These are phyloP conservation scores for Eucalyptus polybractea DNA, from an alignment of 345 rosid species.

Conservation along the genomic window DNA sequence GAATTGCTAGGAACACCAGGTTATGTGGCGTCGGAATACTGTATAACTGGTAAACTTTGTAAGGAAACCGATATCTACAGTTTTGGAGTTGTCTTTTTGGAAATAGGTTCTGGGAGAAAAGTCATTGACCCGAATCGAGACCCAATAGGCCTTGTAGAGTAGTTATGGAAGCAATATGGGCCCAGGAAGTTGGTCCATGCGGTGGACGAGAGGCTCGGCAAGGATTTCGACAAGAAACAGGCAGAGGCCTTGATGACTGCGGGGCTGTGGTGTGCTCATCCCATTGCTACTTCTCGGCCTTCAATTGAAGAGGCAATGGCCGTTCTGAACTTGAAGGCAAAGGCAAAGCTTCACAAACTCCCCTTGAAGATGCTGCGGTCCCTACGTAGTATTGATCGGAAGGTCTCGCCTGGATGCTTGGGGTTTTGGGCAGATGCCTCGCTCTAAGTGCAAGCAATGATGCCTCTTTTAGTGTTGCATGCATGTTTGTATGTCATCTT, in stretches of 20 bases:
- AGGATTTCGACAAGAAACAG: background rate
- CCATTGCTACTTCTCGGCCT: background rate
- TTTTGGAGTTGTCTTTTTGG: background rate
- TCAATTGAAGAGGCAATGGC: background rate
- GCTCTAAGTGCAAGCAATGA: no score
- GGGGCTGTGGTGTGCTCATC: background rate
- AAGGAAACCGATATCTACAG: background rate
- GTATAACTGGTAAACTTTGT: background rate
- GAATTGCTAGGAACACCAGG: background rate
- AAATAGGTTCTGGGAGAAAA: background rate
- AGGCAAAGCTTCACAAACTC: background rate
- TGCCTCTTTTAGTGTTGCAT: no score
- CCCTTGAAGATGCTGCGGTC: background rate
- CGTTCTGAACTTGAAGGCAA: background rate
- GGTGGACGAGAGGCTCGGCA: background rate
- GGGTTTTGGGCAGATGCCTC: background rate
- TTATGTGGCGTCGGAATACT: background rate
- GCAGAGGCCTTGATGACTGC: background rate
- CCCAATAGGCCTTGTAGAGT: background rate
- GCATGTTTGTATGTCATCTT: conserved; percentile 21
- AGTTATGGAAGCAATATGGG: background rate
- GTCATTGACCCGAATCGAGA: background rate
- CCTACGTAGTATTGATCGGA: background rate
- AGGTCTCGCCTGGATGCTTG: conserved; percentile 10
- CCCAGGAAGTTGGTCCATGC: background rate